phyloP scores from a whole-genome alignment of 495 filamentous ascomycete species.

The Staphylotrichum tortipilum region DNA sequence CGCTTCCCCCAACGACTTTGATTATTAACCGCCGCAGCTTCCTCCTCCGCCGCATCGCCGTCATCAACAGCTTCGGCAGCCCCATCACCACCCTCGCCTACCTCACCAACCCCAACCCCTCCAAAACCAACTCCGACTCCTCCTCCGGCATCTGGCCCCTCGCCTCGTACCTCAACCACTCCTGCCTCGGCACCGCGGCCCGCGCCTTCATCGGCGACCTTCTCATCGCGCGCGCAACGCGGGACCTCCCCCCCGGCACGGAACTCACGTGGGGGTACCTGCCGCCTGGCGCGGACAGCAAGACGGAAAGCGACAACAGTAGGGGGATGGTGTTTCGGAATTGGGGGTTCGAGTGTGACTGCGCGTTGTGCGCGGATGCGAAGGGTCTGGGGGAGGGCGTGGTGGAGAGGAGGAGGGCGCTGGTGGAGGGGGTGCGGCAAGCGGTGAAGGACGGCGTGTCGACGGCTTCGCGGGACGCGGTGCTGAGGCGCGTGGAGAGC shows the following conservation, averaged over 20 bases:
- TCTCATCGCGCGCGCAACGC: slow-evolving; percentile 46
- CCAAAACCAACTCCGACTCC: slow-evolving; percentile 7
- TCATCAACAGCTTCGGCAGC: slow-evolving; percentile 38
- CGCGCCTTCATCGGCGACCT: slow-evolving; percentile 53
- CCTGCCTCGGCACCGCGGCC: slow-evolving; percentile 38
- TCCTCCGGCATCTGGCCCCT: neutral
- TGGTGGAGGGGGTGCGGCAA: neutral
- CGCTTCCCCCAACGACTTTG: too few species aligned
- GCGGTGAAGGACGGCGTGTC: neutral
- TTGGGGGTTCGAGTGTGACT: slow-evolving; percentile 35
- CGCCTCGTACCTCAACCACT: slow-evolving; percentile 50
- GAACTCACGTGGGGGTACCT: slow-evolving; percentile 4
- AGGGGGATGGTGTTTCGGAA: slow-evolving; percentile 11
- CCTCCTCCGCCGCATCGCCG: slow-evolving; percentile 33
- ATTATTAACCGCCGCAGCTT: too few species aligned
- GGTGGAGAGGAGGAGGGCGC: neutral
- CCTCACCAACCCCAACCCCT: slow-evolving; percentile 14
- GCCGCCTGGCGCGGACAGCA: slow-evolving; percentile 13
- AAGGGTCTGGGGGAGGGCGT: neutral
- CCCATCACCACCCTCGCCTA: neutral
- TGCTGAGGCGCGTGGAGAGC: slow-evolving; percentile 12
- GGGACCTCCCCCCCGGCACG: slow-evolving; percentile 35
- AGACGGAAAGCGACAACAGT: slow-evolving; percentile 2
- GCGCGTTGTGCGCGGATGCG: neutral
- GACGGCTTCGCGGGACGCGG: neutral